Evolutionary conservation across 495 filamentous ascomycete species (phyloP).

Genomic region (Achaetomiella virescens): DNA sequence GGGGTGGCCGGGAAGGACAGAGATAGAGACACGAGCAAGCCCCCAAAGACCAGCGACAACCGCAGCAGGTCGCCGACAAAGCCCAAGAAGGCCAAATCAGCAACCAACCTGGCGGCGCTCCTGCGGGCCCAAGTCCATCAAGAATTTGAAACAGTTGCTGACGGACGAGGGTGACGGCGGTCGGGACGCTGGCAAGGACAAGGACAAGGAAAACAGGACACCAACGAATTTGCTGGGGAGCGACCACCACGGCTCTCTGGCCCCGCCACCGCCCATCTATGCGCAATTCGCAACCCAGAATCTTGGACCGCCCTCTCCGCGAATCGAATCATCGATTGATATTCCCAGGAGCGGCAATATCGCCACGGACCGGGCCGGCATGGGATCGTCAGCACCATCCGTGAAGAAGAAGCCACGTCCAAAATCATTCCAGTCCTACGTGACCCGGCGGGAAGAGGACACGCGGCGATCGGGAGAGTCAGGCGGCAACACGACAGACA

Average conservation of each 20-base stretch:
- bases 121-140: slow-evolving; percentile 54
- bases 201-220: slow-evolving; percentile 74
- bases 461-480: slow-evolving; percentile 2
- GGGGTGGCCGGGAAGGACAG: slow-evolving; percentile 46
- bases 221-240: slow-evolving; percentile 45
- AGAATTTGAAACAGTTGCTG: slow-evolving; percentile 40
- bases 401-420: slow-evolving; percentile 19
- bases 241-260: slow-evolving; percentile 29
- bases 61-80: slow-evolving; percentile 40
- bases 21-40: slow-evolving; percentile 48
- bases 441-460: slow-evolving; percentile 9
- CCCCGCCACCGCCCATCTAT: slow-evolving; percentile 67
- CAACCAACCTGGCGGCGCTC: slow-evolving; percentile 66
- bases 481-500: not conserved
- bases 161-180: slow-evolving; percentile 33
- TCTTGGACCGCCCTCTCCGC: not conserved
- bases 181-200: slow-evolving; percentile 30
- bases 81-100: slow-evolving; percentile 79
- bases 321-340: not conserved
- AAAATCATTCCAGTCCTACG: slow-evolving; percentile 27
- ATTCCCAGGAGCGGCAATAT: slow-evolving; percentile 9
- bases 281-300: slow-evolving; percentile 55
- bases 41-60: slow-evolving; percentile 39
- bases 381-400: not conserved
- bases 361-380: slow-evolving; percentile 5